Evolutionary conservation across 2,329 filamentous ascomycete species (phyloP), one percentile per base, ranked within the genome.

Genomic region (Incumbomyces delicatus): DNA sequence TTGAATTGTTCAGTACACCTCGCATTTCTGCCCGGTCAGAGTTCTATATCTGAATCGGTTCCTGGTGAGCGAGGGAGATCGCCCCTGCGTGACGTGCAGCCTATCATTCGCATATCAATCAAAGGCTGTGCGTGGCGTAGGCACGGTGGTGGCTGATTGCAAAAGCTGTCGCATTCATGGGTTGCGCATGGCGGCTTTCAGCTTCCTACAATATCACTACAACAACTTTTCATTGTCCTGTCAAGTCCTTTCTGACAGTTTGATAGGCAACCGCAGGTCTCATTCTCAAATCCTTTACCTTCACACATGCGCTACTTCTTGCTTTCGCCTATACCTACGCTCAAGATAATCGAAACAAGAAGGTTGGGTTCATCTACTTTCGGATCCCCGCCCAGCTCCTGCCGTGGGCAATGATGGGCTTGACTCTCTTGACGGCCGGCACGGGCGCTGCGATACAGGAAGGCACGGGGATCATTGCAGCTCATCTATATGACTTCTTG

Each of bases 401-500:
- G 27, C 92, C 92, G 2, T 85, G 81, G 61, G 82, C 83, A 53
- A 85, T 94, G 75, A 76, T 96, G 37, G 64, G 80, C 13, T 69
- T 87, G 58, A 83, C 83, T 10, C 73, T 94, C 17, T 69, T 96
- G 44, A 77, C 85, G 61, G 72, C 67, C 4, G 81, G 82, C 10
- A 72, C 73, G 31, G 55, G 64, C 2, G 67, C 66, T 14, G 75
- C 85, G 10, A 61, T 85, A 47, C 59, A 81, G 3, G 81, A 94
- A 60, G 64, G 79, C 3, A 85, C 78, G 30, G 92, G 92, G n/a
- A 73, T 98, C 10, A 54, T 94, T 36, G 86, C 89, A 11, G 89
- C 89, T 3, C 92, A 98, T 63, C 60, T 92, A 16, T 94, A 87
- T 66, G 86, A 96, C 62, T 98, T 96, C 61, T 65, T 95, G 41